Base-by-base conservation (phyloP, 2,329 filamentous ascomycete genomes). In the Colletotrichum lindemuthianum region DNA sequence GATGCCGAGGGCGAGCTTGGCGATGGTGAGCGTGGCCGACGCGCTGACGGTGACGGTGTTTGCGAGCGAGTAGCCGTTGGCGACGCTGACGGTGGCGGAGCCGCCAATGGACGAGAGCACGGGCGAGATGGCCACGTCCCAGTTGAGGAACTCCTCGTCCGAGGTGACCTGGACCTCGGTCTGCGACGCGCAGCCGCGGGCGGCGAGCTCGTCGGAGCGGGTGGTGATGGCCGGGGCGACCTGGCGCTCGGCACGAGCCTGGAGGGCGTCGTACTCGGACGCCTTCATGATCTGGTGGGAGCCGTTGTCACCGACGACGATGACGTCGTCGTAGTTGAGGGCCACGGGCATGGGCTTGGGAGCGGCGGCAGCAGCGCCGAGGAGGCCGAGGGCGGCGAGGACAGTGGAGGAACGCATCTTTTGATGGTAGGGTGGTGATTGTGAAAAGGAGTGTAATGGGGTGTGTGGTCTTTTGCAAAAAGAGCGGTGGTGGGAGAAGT, bases 111-210 rank as follows among this genome's bases (percentile, higher is more conserved):
- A 74, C 51, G 71, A 70, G 12, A 76, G 68, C 9, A 79, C 73
- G 16, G 72, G 70, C 12, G 77, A 79, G 69, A 78, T 76, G 50
- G 69, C 69, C 2, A 76, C 69, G 59, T 80, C 78, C 77, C 77
- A 79, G 68, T 77, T 77, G 24, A 76, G 69, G 68, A 79, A 80
- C 39, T 68, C 69, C 4, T 65, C 56, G 33, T 71, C 70, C 6
- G 66, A 67, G 24, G 69, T 50, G 15, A 72, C 63, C 63, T 72
- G 71, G 9, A 71, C 63, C 65, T 72, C 71, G 44, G 68, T 69
- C 53, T 60, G 70, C 43, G 70, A 60, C 0, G 51, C 60, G 40
- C 71, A 71, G 51, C 69, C 65, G 24, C 65, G 60, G 37, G 47
- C 47, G 8, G 48, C n/a, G 12, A 66, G 7, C 36, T 36, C 37